Percentiles rank a stretch among this genome's conserved stretches.
phyloP scores from a whole-genome alignment of 257 asterid genomes.

The Lantana camara region DNA sequence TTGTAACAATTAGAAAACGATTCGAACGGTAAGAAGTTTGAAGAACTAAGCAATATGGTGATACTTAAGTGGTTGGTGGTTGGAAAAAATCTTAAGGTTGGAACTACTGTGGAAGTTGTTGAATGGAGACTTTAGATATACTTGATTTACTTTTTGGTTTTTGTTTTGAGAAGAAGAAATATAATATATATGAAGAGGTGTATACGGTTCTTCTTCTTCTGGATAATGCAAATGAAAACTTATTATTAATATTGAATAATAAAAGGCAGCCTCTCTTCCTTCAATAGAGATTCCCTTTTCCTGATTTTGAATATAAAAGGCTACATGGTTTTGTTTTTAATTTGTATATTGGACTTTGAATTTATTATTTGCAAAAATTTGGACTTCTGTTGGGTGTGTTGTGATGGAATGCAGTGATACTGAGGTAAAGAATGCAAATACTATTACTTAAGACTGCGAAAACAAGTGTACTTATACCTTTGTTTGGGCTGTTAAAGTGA shows the following conservation, averaged over 20 bases:
- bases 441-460: neutral
- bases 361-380: constrained; percentile 64
- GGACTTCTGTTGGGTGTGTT: constrained; percentile 98
- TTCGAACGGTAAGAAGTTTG: neutral
- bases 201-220: neutral
- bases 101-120: neutral
- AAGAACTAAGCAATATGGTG: neutral
- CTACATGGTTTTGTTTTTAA: neutral
- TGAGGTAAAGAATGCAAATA: constrained; percentile 54
- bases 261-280: neutral
- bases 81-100: neutral
- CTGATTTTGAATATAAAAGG: neutral
- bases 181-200: neutral
- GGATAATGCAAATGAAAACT: neutral
- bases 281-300: neutral
- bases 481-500: neutral
- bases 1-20: neutral
- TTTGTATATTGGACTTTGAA: neutral
- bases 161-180: neutral
- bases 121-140: neutral
- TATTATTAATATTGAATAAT: too few relatives aligned
- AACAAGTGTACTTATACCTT: neutral
- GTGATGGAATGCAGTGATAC: constrained; percentile 99
- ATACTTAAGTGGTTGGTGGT: neutral
- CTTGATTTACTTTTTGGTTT: neutral